Evolutionary conservation across 2,329 filamentous ascomycete species (phyloP), one percentile per base, ranked within the genome.

Genomic region (Neonectria faginata): DNA sequence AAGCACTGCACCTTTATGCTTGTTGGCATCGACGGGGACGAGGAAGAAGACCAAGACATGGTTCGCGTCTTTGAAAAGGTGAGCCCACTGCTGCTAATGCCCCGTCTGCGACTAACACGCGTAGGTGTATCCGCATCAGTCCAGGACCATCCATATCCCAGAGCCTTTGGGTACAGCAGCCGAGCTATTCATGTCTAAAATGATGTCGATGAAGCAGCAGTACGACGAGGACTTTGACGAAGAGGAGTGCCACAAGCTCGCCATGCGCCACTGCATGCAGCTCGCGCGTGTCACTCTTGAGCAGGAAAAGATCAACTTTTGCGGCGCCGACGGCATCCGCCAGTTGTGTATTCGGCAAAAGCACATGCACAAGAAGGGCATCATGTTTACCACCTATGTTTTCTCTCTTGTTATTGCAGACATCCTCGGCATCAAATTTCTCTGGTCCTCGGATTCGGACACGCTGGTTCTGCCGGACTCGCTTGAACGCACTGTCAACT

Each of bases 391-490:
- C 22, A 68, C 69, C 1, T 73, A 67, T 33, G 53, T 73, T 60
- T 73, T 73, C 55, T 63, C 71, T 1, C 54, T 73, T 7, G 70
- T 73, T 20, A 70, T 73, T 18, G 67, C 71, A 10, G 70, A 73
- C 5, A 59, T 66, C 1, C 56, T 73, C 12, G 70, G 70, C 18
- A 59, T 73, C 27, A 70, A 73, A 44, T 73, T 70, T 29, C 63
- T 73, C n/a, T 73, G 71, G 71, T 70, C 68, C 2, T 73, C 70
- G 2, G 71, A 73, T 53, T 73, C 71, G 16, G 71, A 73, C 27
- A 73, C 71, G 9, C 3, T 73, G 18, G 70, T 73, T 2, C 29
- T 67, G 6, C 57, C 62, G 9, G 66, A 68, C 57, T 72, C 70
- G 2, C 54, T 73, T 3, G 57, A 64, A 52, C 59, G 64, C 11